These are phyloP conservation scores for Colletotrichum kahawae DNA, from an alignment of 2,329 filamentous ascomycete genomes.

Conservation along the genomic window DNA sequence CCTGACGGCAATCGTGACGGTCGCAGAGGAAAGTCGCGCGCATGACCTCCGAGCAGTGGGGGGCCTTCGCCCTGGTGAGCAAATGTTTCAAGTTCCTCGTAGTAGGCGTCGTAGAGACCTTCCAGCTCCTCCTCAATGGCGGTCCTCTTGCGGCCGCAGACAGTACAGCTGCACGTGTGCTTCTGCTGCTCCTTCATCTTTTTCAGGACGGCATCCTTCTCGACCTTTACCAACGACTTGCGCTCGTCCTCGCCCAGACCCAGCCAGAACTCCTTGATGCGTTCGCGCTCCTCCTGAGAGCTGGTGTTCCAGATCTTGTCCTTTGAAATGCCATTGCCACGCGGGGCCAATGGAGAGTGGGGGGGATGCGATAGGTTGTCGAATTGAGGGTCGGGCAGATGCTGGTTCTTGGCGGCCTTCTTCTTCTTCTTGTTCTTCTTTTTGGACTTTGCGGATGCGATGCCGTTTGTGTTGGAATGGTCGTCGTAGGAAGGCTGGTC, in stretches of 20 bases:
- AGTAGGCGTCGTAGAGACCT: slow-evolving; percentile 97
- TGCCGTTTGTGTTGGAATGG: slow-evolving; percentile 36
- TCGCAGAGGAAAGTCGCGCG: slow-evolving; percentile 66
- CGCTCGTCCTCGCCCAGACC: slow-evolving; percentile 92
- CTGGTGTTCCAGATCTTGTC: slow-evolving; percentile 98
- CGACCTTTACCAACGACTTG: slow-evolving; percentile 94
- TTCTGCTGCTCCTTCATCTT: slow-evolving; percentile 99
- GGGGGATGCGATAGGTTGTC: slow-evolving; percentile 30
- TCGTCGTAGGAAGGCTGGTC: slow-evolving; percentile 45
- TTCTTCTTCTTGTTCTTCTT: slow-evolving; percentile 75
- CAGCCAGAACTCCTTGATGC: slow-evolving; percentile 98
- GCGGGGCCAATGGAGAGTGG: slow-evolving; percentile 34
- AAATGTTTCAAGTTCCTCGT: slow-evolving; percentile 96
- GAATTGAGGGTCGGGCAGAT: slow-evolving; percentile 31
- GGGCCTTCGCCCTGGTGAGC: slow-evolving; percentile 80
- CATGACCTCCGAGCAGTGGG: slow-evolving; percentile 71
- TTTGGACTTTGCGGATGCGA: slow-evolving; percentile 60
- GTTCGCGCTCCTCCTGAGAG: slow-evolving; percentile 90
- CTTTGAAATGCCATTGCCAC: slow-evolving; percentile 59
- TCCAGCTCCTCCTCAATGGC: slow-evolving; percentile 98
- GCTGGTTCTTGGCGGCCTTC: slow-evolving; percentile 43
- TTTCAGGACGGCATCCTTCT: slow-evolving; percentile 98
- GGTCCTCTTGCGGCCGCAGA: slow-evolving; percentile 93
- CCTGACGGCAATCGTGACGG: slow-evolving; percentile 63
- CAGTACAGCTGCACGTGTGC: slow-evolving; percentile 96